Conservation (phyloP, 2,329 filamentous ascomycete genomes). For the Diaporthe ampelina region DNA sequence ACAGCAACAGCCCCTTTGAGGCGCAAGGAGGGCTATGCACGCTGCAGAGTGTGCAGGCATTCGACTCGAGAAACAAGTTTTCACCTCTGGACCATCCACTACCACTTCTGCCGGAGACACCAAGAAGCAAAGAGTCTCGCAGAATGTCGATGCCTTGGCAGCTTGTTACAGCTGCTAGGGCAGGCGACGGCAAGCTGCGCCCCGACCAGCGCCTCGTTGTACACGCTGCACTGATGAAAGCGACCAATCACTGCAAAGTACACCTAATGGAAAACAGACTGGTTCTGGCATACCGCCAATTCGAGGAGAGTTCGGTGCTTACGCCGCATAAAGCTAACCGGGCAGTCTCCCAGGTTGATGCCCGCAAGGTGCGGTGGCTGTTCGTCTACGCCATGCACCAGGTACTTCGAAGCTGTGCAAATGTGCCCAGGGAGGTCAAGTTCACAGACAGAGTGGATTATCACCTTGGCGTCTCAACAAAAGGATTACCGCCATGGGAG, state of each 20-base stretch:
- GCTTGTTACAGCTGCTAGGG: conserved; percentile 37
- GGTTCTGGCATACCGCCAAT: conserved; percentile 77
- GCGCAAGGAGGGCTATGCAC: conserved; percentile 78
- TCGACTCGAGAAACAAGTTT: conserved; percentile 74
- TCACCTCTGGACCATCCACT: conserved; percentile 73
- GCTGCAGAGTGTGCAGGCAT: conserved; percentile 75
- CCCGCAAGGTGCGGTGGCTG: conserved; percentile 84
- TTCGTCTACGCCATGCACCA: conserved; percentile 81
- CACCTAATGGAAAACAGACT: conserved; percentile 64
- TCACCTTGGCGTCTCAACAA: conserved; percentile 60
- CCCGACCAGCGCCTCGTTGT: conserved; percentile 63
- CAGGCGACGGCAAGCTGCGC: conserved; percentile 55
- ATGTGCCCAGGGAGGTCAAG: conserved; percentile 72
- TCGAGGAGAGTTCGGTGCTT: conserved; percentile 73
- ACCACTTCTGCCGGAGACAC: conserved; percentile 72
- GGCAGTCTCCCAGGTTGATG: conserved; percentile 72
- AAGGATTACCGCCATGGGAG: conserved; percentile 62
- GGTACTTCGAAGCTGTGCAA: conserved; percentile 75
- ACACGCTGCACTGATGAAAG: conserved; percentile 66
- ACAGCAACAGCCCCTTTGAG: conserved; percentile 64
- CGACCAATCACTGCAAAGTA: conserved; percentile 60
- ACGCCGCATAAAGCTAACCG: conserved; percentile 68
- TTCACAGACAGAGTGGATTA: conserved; percentile 71
- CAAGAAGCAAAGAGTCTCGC: conserved; percentile 36
- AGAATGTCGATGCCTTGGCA: conserved; percentile 57